Evolutionary conservation across 192 early-diverging fungal genomes (phyloP).

Genomic region (Mortierella antarctica): DNA sequence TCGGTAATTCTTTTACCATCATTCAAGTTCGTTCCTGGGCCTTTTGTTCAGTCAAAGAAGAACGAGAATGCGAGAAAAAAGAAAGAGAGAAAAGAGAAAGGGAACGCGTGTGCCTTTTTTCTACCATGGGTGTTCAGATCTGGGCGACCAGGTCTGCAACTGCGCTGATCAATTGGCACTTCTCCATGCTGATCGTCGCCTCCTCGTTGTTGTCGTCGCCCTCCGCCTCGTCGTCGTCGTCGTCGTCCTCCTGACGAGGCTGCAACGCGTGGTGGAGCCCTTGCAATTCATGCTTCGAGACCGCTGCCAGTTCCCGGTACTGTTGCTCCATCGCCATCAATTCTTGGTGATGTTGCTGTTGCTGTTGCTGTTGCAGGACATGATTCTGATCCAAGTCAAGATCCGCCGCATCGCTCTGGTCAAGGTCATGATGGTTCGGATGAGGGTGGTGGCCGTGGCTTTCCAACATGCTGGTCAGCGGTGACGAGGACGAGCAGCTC

Average conservation of each 20-base stretch:
- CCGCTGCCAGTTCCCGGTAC: not conserved
- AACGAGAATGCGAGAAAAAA: not conserved
- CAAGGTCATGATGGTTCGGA: not conserved
- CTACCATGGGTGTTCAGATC: not conserved
- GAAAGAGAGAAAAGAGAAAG: not conserved
- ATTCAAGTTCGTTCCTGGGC: too few species aligned
- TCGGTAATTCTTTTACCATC: too few species aligned
- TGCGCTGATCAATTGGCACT: conserved; percentile 7
- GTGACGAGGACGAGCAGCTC: not conserved
- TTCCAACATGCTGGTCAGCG: conserved; percentile 9
- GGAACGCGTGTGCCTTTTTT: not conserved
- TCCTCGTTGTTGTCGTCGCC: too few species aligned
- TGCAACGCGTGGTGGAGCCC: not conserved
- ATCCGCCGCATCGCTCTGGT: not conserved
- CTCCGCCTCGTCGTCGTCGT: too few species aligned
- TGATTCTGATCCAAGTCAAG: conserved; percentile 3
- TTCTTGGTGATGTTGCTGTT: conserved; percentile 7
- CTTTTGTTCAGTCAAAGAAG: conserved; percentile 1
- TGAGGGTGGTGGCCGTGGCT: not conserved
- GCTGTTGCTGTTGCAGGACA: not conserved
- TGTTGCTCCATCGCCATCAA: not conserved
- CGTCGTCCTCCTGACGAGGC: not conserved
- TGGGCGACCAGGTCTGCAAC: conserved; percentile 11
- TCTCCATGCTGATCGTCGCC: not conserved
- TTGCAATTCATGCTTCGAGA: not conserved